Base-by-base conservation (phyloP, 768 basidiomycete species). In the Tubosaeta brunneosetosa region DNA sequence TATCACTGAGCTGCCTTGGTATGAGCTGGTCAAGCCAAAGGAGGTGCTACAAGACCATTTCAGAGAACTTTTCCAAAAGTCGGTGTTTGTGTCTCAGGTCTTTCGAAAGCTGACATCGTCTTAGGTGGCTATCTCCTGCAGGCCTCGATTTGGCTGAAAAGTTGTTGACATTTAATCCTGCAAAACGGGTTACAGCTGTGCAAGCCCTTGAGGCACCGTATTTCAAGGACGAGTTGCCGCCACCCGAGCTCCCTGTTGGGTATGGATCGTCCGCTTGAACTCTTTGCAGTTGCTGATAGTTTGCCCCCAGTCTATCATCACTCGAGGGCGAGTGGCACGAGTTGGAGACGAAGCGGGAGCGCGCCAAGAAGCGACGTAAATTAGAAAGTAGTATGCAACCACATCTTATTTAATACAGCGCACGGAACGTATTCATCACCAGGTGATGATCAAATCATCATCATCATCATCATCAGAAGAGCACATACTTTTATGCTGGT, bases 321-420 rank as follows among this genome's bases (percentile, higher is more conserved):
- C 71, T 97, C 38, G 84, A 91, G 66, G 95, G 97, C 42, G 97
- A 98, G 68, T 97, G 94, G 91, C 97, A 99, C 70, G 97, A 99
- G 69, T 77, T 94, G 56, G 94, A 97, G 68, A 90, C 91, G 12
- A 99, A 97, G 70, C 79, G 85, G 51, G 93, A 97, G 73, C 80
- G 91, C 37, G 86, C 87, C 52, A 89, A 84, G 73, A 87, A 88
- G 70, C 77, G 83, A 66, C 80, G 80, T 73, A 86, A 80, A 77
- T 76, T 77, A 56, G 86, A 84, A 69, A 70, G 61, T 68, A 73
- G 67, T 61, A 56, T 64, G 60, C 71, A 70, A 57, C 68, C 70
- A 70, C 61, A 65, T 51, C 62, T 63, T 65, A 58, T 70, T 65
- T 71, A 63, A 60, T 66, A 53, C 55, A 57, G 46, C 57, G 51